Evolutionary conservation across 257 asterid species (phyloP).

Genomic region (Solanum appendiculatum): DNA sequence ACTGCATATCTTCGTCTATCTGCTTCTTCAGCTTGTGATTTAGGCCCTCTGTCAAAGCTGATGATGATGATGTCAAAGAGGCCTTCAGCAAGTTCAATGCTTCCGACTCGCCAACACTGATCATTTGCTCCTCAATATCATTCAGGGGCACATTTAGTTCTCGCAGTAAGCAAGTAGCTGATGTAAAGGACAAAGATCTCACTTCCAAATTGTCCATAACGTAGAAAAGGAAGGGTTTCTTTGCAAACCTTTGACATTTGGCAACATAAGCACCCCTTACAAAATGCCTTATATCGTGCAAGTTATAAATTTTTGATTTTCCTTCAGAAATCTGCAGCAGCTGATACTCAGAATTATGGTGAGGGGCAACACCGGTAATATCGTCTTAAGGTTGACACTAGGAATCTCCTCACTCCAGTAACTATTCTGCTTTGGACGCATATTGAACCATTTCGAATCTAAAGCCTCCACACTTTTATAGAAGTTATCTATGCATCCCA

Average conservation of each 20-base stretch:
- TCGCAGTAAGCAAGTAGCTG: neutral
- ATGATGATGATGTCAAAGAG: neutral
- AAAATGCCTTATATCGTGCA: neutral
- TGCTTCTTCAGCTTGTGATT: neutral
- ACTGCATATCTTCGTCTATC: neutral
- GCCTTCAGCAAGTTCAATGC: constrained; percentile 8
- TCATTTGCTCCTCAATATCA: neutral
- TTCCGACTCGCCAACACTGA: neutral
- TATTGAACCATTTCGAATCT: neutral
- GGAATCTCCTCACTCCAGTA: neutral
- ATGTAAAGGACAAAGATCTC: neutral
- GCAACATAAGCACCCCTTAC: neutral
- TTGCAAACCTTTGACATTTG: neutral
- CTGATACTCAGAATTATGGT: neutral
- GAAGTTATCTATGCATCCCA: constrained; percentile 3
- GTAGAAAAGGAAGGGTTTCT: neutral
- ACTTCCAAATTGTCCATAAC: neutral
- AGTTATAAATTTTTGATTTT: neutral
- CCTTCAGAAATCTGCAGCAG: neutral
- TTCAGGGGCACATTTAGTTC: neutral
- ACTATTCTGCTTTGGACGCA: neutral
- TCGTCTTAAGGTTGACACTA: neutral
- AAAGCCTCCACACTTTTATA: neutral
- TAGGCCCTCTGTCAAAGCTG: neutral
- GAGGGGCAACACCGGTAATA: neutral